These are phyloP conservation scores for Wilcoxina mikolae DNA, from an alignment of 495 filamentous ascomycete species.

Conservation along the genomic window DNA sequence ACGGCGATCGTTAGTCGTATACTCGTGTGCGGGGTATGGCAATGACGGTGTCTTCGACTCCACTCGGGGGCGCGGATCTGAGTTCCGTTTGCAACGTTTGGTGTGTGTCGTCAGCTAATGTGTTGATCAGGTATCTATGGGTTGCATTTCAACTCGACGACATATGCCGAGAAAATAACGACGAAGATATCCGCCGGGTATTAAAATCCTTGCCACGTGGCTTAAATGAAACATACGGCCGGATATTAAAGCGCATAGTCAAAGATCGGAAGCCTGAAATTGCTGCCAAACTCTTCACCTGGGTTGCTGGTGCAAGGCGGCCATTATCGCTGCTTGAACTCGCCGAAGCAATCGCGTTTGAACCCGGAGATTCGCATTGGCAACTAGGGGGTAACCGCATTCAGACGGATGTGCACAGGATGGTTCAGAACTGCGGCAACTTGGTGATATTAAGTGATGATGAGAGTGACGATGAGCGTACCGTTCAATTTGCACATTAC, in stretches of 20 bases:
- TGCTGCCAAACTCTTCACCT: conserved; percentile 7
- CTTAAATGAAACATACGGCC: conserved; percentile 31
- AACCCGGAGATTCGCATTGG: background rate
- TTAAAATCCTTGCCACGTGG: conserved; percentile 28
- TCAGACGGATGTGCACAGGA: background rate
- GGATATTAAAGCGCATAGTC: conserved; percentile 26
- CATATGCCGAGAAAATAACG: conserved; percentile 26
- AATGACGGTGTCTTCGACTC: too few species aligned
- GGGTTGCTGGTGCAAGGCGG: conserved; percentile 12
- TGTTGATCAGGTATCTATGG: conserved; percentile 34
- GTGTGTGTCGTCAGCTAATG: too few species aligned
- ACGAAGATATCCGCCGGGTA: conserved; percentile 14
- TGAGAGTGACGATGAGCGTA: background rate
- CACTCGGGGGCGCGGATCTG: too few species aligned
- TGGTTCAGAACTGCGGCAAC: conserved; percentile 13
- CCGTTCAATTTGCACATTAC: conserved; percentile 30
- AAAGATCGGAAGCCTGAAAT: conserved; percentile 12
- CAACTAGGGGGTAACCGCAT: background rate
- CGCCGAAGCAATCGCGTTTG: conserved; percentile 13
- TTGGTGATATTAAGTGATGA: conserved; percentile 8
- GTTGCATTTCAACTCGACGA: conserved; percentile 32
- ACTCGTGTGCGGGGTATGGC: too few species aligned
- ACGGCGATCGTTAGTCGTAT: too few species aligned
- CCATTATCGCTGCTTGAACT: conserved; percentile 10
- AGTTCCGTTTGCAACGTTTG: too few species aligned